phyloP scores from a whole-genome alignment of 148 eudicot genomes.

The Chenopodium suecicum region DNA sequence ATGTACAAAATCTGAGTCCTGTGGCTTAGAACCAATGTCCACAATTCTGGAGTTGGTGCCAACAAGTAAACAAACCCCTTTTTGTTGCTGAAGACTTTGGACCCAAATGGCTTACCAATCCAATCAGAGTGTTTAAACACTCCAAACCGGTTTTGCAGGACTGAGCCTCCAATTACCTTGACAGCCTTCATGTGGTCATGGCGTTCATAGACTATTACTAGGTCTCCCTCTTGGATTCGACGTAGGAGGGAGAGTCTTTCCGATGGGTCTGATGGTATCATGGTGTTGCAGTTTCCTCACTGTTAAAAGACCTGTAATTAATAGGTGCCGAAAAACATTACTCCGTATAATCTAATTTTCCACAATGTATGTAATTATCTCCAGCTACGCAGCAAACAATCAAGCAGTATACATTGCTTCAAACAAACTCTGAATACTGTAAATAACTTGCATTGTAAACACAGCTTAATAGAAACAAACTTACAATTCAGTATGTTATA shows the following conservation, averaged over 20 bases:
- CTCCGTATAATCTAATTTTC: no score
- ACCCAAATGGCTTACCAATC: conserved; percentile 86
- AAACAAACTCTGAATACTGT: no score
- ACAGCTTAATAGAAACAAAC: no score
- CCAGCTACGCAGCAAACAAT: no score
- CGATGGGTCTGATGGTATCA: conserved; percentile 54
- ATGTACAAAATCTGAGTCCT: conserved; percentile 88
- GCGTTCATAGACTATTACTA: conserved; percentile 78
- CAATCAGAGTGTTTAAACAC: conserved; percentile 74
- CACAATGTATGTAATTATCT: no score
- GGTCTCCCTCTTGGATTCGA: conserved; percentile 60
- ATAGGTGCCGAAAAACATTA: no score
- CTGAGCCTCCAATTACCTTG: conserved; percentile 48
- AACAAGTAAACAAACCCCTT: conserved; percentile 81
- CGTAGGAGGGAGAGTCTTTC: conserved; percentile 52
- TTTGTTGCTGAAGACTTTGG: conserved; percentile 73
- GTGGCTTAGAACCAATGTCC: conserved; percentile 93
- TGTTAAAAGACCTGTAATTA: no score
- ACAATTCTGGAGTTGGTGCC: conserved; percentile 93
- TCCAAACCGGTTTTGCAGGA: conserved; percentile 80
- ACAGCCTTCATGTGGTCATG: conserved; percentile 81
- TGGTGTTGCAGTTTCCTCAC: conserved; percentile 12
- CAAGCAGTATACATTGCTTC: no score
- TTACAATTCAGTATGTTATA: no score
- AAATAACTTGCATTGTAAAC: no score